phyloP scores from a whole-genome alignment of 2,329 filamentous ascomycete species.

The Trichoderma breve region DNA sequence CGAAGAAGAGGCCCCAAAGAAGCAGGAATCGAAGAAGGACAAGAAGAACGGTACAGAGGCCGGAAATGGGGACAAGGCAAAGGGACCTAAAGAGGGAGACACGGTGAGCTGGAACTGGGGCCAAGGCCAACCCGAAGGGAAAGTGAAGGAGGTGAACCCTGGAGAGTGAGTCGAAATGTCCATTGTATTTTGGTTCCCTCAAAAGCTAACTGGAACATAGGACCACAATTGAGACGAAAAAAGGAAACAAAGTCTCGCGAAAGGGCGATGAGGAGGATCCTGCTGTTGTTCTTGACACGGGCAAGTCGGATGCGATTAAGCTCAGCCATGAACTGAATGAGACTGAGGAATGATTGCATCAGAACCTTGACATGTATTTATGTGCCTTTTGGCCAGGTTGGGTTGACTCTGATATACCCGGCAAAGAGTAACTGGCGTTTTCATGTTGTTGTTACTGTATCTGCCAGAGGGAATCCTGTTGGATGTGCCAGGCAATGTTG shows the following conservation, averaged over 20 bases:
- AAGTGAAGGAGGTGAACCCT: slow-evolving; percentile 44
- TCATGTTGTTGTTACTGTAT: not conserved
- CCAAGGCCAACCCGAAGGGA: slow-evolving; percentile 42
- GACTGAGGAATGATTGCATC: not conserved
- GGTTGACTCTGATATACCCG: not conserved
- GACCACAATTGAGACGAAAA: slow-evolving; percentile 41
- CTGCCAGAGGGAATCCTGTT: not conserved
- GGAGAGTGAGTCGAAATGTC: slow-evolving; percentile 35
- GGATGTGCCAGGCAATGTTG: not conserved
- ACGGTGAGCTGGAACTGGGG: slow-evolving; percentile 50
- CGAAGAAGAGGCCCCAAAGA: not conserved
- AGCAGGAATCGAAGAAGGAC: not conserved
- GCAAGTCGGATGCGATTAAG: slow-evolving; percentile 44
- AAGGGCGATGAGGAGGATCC: slow-evolving; percentile 42
- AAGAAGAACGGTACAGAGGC: not conserved
- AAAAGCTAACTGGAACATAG: slow-evolving; percentile 24
- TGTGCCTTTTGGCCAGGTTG: not conserved
- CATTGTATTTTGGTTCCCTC: not conserved
- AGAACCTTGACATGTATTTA: not conserved
- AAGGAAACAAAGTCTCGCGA: slow-evolving; percentile 41
- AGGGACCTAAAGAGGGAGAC: slow-evolving; percentile 40
- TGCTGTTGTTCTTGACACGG: slow-evolving; percentile 43
- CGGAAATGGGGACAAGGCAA: slow-evolving; percentile 19
- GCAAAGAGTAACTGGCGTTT: not conserved
- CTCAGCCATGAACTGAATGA: slow-evolving; percentile 40